A percentile compares a stretch with the other conserved stretches of the same genome.
Conservation (phyloP, 1,284 basidiomycete genomes). For the Ganoderma boninense region DNA sequence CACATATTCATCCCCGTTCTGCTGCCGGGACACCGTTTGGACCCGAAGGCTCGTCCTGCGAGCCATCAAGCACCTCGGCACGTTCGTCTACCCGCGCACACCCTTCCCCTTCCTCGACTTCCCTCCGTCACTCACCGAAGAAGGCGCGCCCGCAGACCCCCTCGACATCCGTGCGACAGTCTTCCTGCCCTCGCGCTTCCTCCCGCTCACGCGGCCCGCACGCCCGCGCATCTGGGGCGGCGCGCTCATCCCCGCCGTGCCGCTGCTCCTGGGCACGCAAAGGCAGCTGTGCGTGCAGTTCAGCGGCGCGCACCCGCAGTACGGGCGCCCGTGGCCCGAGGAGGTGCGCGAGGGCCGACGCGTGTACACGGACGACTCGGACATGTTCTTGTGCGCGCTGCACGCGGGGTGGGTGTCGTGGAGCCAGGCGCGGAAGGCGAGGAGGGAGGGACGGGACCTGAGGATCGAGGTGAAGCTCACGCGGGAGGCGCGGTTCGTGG, state of each 20-base stretch:
- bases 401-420: conserved; percentile 73
- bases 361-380: conserved; percentile 81
- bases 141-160: conserved; percentile 39
- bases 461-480: conserved; percentile 58
- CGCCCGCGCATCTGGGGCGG: conserved; percentile 74
- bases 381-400: conserved; percentile 77
- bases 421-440: conserved; percentile 60
- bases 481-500: conserved; percentile 52
- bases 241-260: conserved; percentile 53
- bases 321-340: conserved; percentile 34
- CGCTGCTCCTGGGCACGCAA: conserved; percentile 41
- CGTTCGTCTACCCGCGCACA: conserved; percentile 56
- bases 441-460: conserved; percentile 61
- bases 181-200: conserved; percentile 64
- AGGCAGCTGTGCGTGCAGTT: conserved; percentile 41
- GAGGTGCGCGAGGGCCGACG: conserved; percentile 46
- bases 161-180: conserved; percentile 68
- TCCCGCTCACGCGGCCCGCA: conserved; percentile 59
- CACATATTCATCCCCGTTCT: conserved; percentile 16
- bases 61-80: conserved; percentile 61
- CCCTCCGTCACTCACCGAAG: conserved; percentile 32
- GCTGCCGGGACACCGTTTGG: conserved; percentile 21
- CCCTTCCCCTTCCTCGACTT: conserved; percentile 52
- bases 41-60: conserved; percentile 37
- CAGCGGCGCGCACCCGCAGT: conserved; percentile 32